Conservation (phyloP, 305 asterid species). For the Withania somnifera region DNA sequence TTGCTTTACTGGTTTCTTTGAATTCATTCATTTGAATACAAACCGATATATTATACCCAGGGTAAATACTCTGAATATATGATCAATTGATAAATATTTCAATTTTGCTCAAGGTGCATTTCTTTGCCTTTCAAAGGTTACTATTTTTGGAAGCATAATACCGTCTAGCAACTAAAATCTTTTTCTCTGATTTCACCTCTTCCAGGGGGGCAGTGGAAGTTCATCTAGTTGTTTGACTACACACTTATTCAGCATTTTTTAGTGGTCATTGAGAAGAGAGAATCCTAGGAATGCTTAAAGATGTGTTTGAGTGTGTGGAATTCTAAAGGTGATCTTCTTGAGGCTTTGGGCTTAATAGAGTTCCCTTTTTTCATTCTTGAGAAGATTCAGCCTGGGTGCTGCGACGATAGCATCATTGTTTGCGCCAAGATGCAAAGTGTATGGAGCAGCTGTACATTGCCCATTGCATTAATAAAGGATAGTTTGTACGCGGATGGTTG, state of each 20-base stretch:
- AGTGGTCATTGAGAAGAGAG: background rate
- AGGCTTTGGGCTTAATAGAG: slow-evolving; percentile 7
- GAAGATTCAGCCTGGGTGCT: background rate
- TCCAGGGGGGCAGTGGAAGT: slow-evolving; percentile 6
- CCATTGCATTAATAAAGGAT: background rate
- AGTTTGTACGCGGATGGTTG: slow-evolving; percentile 23
- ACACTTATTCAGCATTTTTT: slow-evolving; percentile 4
- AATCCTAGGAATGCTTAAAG: slow-evolving; percentile 17
- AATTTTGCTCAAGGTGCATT: background rate
- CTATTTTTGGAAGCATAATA: background rate
- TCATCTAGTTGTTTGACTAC: background rate
- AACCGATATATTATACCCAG: background rate
- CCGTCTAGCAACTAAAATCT: background rate
- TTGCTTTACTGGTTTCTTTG: background rate
- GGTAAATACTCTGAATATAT: background rate
- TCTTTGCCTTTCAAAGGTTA: background rate
- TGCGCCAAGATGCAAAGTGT: slow-evolving; percentile 5
- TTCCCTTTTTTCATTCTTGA: background rate
- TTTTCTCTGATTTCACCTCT: background rate
- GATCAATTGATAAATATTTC: background rate
- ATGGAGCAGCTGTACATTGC: background rate
- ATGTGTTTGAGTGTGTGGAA: slow-evolving; percentile 11
- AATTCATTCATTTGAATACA: background rate
- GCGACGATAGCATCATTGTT: background rate
- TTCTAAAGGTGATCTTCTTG: slow-evolving; percentile 6